Evolutionary conservation across 768 basidiomycete genomes (phyloP).

Genomic region (Boletus rufocinnamomeus): DNA sequence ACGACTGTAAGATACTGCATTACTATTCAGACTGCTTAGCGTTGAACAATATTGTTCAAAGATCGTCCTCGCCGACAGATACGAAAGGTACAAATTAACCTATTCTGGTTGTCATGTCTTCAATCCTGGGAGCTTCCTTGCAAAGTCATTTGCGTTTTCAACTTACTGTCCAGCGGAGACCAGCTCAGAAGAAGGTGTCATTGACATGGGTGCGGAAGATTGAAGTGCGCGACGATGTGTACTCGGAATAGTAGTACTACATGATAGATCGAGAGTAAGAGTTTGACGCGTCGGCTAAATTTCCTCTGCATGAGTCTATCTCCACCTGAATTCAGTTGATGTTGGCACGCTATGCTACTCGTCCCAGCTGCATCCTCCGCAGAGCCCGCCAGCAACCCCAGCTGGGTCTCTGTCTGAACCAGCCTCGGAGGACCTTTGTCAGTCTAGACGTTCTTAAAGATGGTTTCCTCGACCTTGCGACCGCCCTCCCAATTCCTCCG

Average conservation of each 20-base stretch:
- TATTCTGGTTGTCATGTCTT: conserved; percentile 99
- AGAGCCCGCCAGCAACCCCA: conserved; percentile 9
- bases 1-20: conserved; percentile 66
- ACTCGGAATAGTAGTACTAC: not conserved
- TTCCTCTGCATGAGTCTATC: not conserved
- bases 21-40: not conserved
- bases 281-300: not conserved
- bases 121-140: conserved; percentile 93
- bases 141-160: conserved; percentile 81
- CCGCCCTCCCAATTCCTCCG: conserved; percentile 71
- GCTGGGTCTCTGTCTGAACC: not conserved
- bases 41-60: conserved; percentile 34
- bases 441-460: conserved; percentile 45
- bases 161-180: conserved; percentile 86
- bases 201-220: conserved; percentile 43
- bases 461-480: conserved; percentile 74
- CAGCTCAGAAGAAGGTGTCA: conserved; percentile 78
- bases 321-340: conserved; percentile 18
- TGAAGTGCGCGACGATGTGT: conserved; percentile 10
- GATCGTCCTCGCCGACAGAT: conserved; percentile 94
- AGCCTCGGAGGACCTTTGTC: conserved; percentile 24
- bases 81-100: conserved; percentile 93
- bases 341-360: conserved; percentile 26
- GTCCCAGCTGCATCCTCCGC: conserved; percentile 11
- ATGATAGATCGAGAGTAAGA: too few species aligned